Percentiles rank a stretch among this genome's conserved stretches.
These are phyloP conservation scores for Venturiaceae sp. DNA, from an alignment of 2,329 filamentous ascomycete species.

Conservation along the genomic window DNA sequence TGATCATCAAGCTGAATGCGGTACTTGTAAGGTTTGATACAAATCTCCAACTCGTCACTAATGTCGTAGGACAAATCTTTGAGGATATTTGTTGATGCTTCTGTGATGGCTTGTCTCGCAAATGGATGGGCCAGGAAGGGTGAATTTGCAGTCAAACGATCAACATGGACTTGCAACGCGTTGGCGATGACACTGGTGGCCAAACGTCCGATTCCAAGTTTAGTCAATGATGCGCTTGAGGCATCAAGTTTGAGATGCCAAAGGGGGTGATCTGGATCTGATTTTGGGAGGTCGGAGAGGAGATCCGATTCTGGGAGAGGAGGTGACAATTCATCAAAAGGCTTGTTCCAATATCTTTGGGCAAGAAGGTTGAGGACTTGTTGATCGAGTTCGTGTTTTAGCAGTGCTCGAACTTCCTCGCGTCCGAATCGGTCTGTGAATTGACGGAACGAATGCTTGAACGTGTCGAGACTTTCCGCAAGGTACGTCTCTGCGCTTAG, in stretches of 20 bases:
- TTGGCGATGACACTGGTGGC: conserved; percentile 86
- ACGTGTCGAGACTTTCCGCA: conserved; percentile 86
- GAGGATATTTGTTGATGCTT: conserved; percentile 80
- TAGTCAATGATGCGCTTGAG: conserved; percentile 81
- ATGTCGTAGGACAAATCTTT: conserved; percentile 96
- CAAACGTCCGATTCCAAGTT: conserved; percentile 83
- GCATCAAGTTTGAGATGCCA: conserved; percentile 94
- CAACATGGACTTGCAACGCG: conserved; percentile 76
- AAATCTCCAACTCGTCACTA: conserved; percentile 95
- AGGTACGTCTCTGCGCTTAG: conserved; percentile 94
- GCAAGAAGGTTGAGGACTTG: conserved; percentile 88
- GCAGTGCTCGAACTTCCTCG: conserved; percentile 75
- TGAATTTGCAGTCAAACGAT: conserved; percentile 66
- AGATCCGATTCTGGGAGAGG: conserved; percentile 59
- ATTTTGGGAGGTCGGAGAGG: conserved; percentile 70
- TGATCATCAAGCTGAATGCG: conserved; percentile 89
- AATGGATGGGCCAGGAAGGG: conserved; percentile 88
- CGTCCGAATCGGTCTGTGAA: conserved; percentile 86
- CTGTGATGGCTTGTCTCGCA: conserved; percentile 83
- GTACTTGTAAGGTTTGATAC: conserved; percentile 97
- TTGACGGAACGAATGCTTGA: conserved; percentile 96
- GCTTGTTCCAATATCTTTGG: conserved; percentile 95
- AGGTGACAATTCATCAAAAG: conserved; percentile 69
- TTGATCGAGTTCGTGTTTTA: conserved; percentile 91
- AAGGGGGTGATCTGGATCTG: conserved; percentile 74